Base-by-base conservation (phyloP, 306 rosid species). In the Hippophae gyantsensis region DNA sequence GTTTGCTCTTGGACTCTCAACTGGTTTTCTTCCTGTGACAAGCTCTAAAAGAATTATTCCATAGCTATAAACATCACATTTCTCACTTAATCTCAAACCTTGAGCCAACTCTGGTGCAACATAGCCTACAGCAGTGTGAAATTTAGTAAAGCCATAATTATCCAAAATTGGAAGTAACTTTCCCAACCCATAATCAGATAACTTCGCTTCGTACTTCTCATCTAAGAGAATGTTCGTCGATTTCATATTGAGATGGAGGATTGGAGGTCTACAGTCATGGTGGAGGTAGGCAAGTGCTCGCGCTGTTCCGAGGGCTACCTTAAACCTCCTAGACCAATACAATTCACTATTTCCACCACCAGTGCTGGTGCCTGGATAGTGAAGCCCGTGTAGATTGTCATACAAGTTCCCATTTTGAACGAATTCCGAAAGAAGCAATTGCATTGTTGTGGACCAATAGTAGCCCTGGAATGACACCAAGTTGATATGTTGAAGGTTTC, bases 61-160 rank as follows among this genome's bases (percentile, higher is more conserved):
- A 9, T 78, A 93, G 81, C 99, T 86, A 56, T 93, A 88, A 43
- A 93, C 95, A 58, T 93, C 97, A 60, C 99, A 93, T 65, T 93
- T 93, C 66, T 93, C 96, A 65, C 94, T 93, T 48, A 78, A 80
- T 67, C 95, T 88, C 74, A 77, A 70, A 67, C 97, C 78, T 61
- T 93, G 97, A 64, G 97, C 90, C 66, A 93, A 76, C 79, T 93
- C 99, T 6, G 97, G 99, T 8, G 99, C 99, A 50, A 93, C 97
- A 48, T 93, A 93, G 13, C 99, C 99, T 8, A 93, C 95, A 0
- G 79, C 81, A 46, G 61, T 88, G 81, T 87, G 99, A 75, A 76
- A 88, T 66, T 85, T 85, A 63, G 96, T 92, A 58, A 83, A 51
- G 60, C 86, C 95, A 12, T 85, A 70, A 43, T 85, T 83, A 67